Conservation (phyloP, 495 filamentous ascomycete genomes). For the Penicillium verhagenii region DNA sequence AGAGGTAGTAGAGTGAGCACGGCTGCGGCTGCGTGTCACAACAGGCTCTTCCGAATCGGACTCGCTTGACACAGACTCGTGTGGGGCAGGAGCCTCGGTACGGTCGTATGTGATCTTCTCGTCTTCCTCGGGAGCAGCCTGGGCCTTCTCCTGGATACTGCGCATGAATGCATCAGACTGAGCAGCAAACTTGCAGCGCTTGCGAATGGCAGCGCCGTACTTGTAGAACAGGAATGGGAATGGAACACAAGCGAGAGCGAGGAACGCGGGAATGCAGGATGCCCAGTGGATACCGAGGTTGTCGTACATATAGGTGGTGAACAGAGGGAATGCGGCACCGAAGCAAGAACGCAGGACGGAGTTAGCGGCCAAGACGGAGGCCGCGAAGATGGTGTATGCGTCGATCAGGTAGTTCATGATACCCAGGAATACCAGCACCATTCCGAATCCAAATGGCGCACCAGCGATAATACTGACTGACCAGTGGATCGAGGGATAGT, state of each 20-base stretch:
- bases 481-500: slow-evolving; percentile 67
- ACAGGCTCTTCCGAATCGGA: slow-evolving; percentile 17
- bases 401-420: slow-evolving; percentile 83
- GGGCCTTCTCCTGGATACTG: slow-evolving; percentile 36
- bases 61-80: slow-evolving; percentile 25
- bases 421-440: slow-evolving; percentile 72
- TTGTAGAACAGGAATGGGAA: slow-evolving; percentile 80
- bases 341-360: slow-evolving; percentile 66
- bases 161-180: slow-evolving; percentile 49
- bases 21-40: slow-evolving; percentile 23
- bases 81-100: slow-evolving; percentile 40
- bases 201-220: slow-evolving; percentile 66
- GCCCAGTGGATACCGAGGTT: slow-evolving; percentile 82
- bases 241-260: slow-evolving; percentile 71
- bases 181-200: slow-evolving; percentile 72
- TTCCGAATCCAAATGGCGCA: slow-evolving; percentile 71
- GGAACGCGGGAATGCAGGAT: slow-evolving; percentile 71
- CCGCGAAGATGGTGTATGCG: slow-evolving; percentile 77
- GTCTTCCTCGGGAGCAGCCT: neutral
- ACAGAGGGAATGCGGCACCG: slow-evolving; percentile 82
- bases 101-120: slow-evolving; percentile 35
- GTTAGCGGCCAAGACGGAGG: slow-evolving; percentile 77
- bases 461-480: slow-evolving; percentile 62
- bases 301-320: slow-evolving; percentile 75
- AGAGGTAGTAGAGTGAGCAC: slow-evolving; percentile 32